Base-by-base conservation (phyloP, 1,139 yeast species). In the Arxiozyma heterogenica region DNA sequence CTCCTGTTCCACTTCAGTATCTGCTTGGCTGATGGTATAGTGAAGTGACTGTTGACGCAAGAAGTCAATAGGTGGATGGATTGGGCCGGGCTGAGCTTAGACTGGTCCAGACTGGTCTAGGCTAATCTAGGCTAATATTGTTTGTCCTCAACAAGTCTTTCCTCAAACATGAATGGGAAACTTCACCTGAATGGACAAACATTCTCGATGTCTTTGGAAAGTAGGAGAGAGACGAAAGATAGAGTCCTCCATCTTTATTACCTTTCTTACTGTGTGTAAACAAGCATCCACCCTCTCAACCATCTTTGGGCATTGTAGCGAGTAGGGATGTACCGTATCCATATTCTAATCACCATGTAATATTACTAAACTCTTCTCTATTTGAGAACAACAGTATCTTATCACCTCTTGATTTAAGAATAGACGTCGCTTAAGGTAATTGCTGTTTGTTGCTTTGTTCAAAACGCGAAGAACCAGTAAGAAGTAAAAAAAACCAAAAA, bases 401-500 rank as follows among this genome's bases (percentile, higher is more conserved):
- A 27, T 27, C 9, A 8, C 8, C 30, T 8, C 8, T 5, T 27
- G 11, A 27, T 7, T 27, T 27, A 23, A 23, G 11, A 5, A 8
- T 27, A 27, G 6, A 27, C 8, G 2, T 27, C 2, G 11, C 8
- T 27, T 23, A 23, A 23, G 25, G 4, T 4, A 15, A 3, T 12
- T 34, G 2, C 15, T 34, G 39, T 15, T 34, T 23, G 25, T 6
- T 23, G 25, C 25, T 23, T 23, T 34, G 12, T 4, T 2, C 4
- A 17, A 21, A 11, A 38, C 11, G 6, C 12, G 11, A 46, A 15
- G 38, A 38, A 46, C 22, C 49, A 46, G 49, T 46, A 46, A 46
- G 49, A 46, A 46, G 38, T 46, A 38, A 46, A 12, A 47, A 47
- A 38, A 64, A 58, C 56, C 64, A 60, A 70, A 68, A 59, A 71